phyloP scores from a whole-genome alignment of 306 rosid species.

The Acacia confusa region DNA sequence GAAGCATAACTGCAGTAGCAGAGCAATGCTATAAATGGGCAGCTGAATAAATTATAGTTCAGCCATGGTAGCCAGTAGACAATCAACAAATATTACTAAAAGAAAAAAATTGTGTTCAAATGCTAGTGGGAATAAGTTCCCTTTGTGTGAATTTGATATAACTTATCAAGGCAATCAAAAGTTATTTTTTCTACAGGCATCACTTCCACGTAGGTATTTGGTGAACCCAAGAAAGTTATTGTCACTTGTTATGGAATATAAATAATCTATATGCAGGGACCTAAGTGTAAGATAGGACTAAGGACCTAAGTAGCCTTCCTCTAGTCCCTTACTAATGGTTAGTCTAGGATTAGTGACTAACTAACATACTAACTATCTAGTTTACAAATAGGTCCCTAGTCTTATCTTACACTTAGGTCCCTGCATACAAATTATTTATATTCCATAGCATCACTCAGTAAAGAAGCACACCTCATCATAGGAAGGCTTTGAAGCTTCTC shows the following conservation, averaged over 20 bases:
- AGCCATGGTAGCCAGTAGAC: slow-evolving; percentile 11
- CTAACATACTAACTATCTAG: no score
- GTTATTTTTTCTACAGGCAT: slow-evolving; percentile 18
- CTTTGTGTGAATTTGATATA: slow-evolving; percentile 7
- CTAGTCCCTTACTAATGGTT: no score
- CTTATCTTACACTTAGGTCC: no score
- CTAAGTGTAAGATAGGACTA: no score
- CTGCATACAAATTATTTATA: no score
- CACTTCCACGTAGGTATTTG: slow-evolving; percentile 6
- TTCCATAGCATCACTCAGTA: no score
- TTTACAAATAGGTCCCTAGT: no score
- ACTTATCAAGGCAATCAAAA: slow-evolving; percentile 19
- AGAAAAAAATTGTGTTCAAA: slow-evolving; percentile 6
- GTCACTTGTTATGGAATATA: no score
- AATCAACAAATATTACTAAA: slow-evolving; percentile 14
- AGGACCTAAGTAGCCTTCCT: no score
- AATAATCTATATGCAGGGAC: no score
- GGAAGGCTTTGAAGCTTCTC: slow-evolving; percentile 46
- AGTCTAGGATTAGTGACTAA: no score
- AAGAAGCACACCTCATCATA: slow-evolving; percentile 63
- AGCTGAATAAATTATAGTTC: slow-evolving; percentile 13
- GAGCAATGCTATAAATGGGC: slow-evolving; percentile 22
- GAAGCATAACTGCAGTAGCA: slow-evolving; percentile 65
- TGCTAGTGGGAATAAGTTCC: slow-evolving; percentile 11
- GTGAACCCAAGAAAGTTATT: slow-evolving; percentile 3